Evolutionary conservation across 2,329 filamentous ascomycete species (phyloP).

Genomic region (Cladophialophora immunda): DNA sequence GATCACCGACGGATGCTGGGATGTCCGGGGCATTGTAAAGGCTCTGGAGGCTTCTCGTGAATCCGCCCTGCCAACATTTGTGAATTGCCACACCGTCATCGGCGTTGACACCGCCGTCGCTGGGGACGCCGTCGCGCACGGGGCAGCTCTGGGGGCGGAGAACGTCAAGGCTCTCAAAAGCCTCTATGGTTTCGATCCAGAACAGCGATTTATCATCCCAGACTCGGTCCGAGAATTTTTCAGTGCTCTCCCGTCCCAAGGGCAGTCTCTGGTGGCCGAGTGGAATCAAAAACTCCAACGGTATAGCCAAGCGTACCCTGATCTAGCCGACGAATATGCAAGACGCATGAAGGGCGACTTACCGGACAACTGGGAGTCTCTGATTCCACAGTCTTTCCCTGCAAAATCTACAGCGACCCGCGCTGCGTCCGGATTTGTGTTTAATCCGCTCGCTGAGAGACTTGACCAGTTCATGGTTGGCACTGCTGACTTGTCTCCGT

Average conservation of each 20-base stretch:
- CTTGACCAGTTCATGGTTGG: slow-evolving; percentile 62
- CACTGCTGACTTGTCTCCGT: slow-evolving; percentile 63
- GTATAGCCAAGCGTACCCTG: slow-evolving; percentile 57
- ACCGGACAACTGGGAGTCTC: slow-evolving; percentile 58
- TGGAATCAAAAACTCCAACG: slow-evolving; percentile 59
- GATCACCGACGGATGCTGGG: slow-evolving; percentile 61
- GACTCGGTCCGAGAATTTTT: slow-evolving; percentile 63
- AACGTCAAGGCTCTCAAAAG: slow-evolving; percentile 66
- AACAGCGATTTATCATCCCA: slow-evolving; percentile 56
- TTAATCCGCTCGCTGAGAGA: slow-evolving; percentile 61
- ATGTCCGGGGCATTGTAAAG: slow-evolving; percentile 57
- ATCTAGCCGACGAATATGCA: slow-evolving; percentile 60
- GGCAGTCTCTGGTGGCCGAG: slow-evolving; percentile 56
- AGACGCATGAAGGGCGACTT: slow-evolving; percentile 59
- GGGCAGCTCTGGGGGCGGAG: slow-evolving; percentile 64
- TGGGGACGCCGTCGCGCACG: slow-evolving; percentile 65
- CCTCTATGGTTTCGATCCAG: slow-evolving; percentile 59
- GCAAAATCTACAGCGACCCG: slow-evolving; percentile 61
- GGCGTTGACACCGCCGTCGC: slow-evolving; percentile 59
- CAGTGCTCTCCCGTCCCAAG: slow-evolving; percentile 55
- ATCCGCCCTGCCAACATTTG: slow-evolving; percentile 61
- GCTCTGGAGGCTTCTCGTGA: slow-evolving; percentile 55
- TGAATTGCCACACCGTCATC: slow-evolving; percentile 65
- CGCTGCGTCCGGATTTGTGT: slow-evolving; percentile 57
- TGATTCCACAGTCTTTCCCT: slow-evolving; percentile 61